A percentile compares a stretch with the other conserved stretches of the same genome.
Conservation (phyloP, 768 basidiomycete genomes). For the Trametes elegans region DNA sequence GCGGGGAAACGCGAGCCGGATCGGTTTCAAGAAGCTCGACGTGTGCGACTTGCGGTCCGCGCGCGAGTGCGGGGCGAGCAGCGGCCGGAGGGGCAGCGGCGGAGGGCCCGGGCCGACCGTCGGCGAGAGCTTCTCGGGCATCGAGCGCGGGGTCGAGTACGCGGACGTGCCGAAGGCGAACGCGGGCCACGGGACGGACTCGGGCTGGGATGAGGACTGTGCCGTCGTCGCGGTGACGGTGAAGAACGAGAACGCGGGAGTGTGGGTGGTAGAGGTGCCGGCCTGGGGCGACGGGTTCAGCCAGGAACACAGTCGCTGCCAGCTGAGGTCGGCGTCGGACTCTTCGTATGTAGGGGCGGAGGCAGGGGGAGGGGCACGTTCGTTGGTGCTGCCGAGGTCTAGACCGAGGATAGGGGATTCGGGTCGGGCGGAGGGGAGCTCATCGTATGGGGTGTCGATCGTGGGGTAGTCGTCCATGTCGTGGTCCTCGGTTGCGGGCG, state of each 20-base stretch:
- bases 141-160: constrained; percentile 15
- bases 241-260: constrained; percentile 19
- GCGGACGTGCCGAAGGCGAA: constrained; percentile 14
- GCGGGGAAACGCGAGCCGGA: constrained; percentile 32
- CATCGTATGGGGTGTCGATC: constrained; percentile 20
- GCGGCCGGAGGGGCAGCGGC: constrained; percentile 20
- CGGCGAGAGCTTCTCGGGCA: constrained; percentile 14
- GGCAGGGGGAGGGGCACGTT: not conserved
- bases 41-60: constrained; percentile 23
- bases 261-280: constrained; percentile 7
- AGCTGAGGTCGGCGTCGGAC: constrained; percentile 10
- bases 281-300: constrained; percentile 13
- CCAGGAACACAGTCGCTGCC: constrained; percentile 16
- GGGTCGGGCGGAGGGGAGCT: constrained; percentile 21
- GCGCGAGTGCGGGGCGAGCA: constrained; percentile 5
- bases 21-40: constrained; percentile 33
- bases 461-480: constrained; percentile 25
- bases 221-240: constrained; percentile 16
- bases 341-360: no score
- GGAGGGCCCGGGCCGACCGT: constrained; percentile 14
- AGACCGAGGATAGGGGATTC: constrained; percentile 29
- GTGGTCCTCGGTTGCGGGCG: constrained; percentile 22
- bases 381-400: constrained; percentile 11
- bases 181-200: constrained; percentile 17
- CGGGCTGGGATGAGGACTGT: constrained; percentile 20